Evolutionary conservation across 192 early-diverging fungal species (phyloP).

Genomic region (Coemansia sp.): DNA sequence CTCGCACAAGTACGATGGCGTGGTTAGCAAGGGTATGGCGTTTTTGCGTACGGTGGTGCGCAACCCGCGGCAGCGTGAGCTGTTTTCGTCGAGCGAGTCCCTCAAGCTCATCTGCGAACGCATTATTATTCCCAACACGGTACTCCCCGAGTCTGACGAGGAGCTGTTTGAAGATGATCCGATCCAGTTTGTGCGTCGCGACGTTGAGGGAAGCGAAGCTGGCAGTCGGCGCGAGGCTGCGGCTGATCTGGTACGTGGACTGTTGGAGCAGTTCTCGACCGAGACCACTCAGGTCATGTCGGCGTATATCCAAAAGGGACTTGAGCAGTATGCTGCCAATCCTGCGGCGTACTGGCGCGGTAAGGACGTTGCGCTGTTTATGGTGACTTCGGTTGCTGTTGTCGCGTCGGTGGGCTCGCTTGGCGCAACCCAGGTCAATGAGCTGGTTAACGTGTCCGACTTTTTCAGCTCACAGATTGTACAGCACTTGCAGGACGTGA

Average conservation of each 20-base stretch:
- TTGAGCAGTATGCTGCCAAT: constrained; percentile 74
- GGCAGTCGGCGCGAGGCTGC: constrained; percentile 94
- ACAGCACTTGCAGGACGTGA: constrained; percentile 77
- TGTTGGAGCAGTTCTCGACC: constrained; percentile 84
- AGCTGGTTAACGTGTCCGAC: constrained; percentile 78
- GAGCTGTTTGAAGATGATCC: constrained; percentile 98
- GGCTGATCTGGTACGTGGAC: constrained; percentile 87
- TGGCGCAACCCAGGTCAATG: constrained; percentile 86
- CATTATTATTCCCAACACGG: constrained; percentile 92
- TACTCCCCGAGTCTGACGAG: constrained; percentile 82
- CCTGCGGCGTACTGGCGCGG: constrained; percentile 82
- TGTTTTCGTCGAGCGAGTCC: constrained; percentile 76
- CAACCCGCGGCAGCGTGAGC: constrained; percentile 65
- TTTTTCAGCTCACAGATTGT: constrained; percentile 85
- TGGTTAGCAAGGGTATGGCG: constrained; percentile 88
- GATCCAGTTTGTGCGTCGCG: constrained; percentile 90
- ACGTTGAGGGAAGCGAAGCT: constrained; percentile 88
- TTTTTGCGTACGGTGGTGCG: constrained; percentile 90
- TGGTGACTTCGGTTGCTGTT: constrained; percentile 88
- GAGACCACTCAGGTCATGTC: constrained; percentile 87
- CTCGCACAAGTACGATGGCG: constrained; percentile 79
- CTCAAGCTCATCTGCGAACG: constrained; percentile 86
- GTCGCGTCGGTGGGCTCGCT: constrained; percentile 73
- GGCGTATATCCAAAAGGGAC: constrained; percentile 70
- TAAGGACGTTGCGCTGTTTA: constrained; percentile 94